Conservation (phyloP, 192 early-diverging fungal genomes). For the Lunasporangiospora selenospora region DNA sequence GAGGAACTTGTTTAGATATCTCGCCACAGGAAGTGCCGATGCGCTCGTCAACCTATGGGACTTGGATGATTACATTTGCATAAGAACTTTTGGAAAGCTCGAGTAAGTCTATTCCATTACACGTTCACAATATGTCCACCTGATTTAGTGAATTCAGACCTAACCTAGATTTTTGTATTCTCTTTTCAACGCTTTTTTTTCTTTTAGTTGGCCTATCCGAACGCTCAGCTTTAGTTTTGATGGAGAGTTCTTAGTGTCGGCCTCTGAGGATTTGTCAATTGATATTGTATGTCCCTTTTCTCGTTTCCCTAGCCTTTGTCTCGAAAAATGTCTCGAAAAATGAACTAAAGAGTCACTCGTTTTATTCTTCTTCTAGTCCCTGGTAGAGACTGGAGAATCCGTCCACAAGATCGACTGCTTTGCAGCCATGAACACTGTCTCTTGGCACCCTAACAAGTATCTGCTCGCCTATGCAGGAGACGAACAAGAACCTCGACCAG, state of each 20-base stretch:
- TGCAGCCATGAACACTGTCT: conserved; percentile 75
- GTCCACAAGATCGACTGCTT: conserved; percentile 71
- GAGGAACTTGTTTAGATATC: conserved; percentile 64
- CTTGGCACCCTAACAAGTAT: conserved; percentile 83
- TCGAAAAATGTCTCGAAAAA: too few species aligned
- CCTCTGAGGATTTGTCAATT: conserved; percentile 79
- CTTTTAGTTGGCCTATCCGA: conserved; percentile 72
- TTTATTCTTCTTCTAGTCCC: conserved; percentile 57
- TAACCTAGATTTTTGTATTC: not conserved
- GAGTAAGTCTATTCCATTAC: conserved; percentile 54
- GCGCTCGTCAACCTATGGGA: conserved; percentile 82
- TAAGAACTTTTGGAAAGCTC: conserved; percentile 71
- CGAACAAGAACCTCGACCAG: conserved; percentile 51
- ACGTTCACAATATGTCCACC: too few species aligned
- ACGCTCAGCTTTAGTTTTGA: conserved; percentile 82
- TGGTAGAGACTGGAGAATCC: conserved; percentile 74
- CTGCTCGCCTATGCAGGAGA: conserved; percentile 83
- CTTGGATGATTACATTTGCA: conserved; percentile 63
- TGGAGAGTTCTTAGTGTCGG: conserved; percentile 77
- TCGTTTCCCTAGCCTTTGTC: too few species aligned
- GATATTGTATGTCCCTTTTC: conserved; percentile 68
- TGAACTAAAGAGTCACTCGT: too few species aligned
- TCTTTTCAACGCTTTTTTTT: not conserved
- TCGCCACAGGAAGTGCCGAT: conserved; percentile 83
- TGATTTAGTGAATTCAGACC: too few species aligned